Evolutionary conservation across 306 rosid genomes (phyloP), one percentile per base, ranked within the genome.

Genomic region (Pyrus bretschneideri): DNA sequence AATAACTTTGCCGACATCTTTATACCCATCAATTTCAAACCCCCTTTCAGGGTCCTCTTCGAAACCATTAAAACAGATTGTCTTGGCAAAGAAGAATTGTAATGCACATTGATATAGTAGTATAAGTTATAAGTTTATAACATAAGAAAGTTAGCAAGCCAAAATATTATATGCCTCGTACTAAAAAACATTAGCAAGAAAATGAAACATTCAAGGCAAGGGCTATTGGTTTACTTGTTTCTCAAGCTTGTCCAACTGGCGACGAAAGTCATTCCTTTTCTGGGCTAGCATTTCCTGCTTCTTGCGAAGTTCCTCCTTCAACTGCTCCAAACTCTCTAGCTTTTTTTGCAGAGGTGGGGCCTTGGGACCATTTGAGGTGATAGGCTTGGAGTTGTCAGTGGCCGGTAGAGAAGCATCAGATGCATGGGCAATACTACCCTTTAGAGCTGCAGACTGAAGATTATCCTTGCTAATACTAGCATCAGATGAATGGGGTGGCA

Each of bases 271-370:
- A 25, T 82, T 86, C 73, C 98, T 90, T 92, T 89, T 96, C 85
- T 92, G 96, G 73, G 87, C 97, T 74, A 96, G 88, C 91, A 91
- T 85, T 88, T 96, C 97, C 84, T 87, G 99, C 83, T 93, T 96
- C 91, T 88, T 96, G 81, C 97, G 98, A 78, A 96, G 87, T 87
- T 92, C 91, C 83, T 92, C 98, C 88, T 89, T 96, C 66, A 92
- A 84, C 84, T 81, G 89, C 88, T 91, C 99, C 52, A 92, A 80
- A 83, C 73, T 82, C 60, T 85, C 96, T 75, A 89, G 82, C 83
- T 96, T 96, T 89, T 85, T 96, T 80, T 96, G 99, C 71, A 40
- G 89, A 73, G 96, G 93, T 23, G 83, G 84, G 70, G 57, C 87
- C 89, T 87, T 92, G 70, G 93, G 80, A 71, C 90, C 88, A 85